Conservation (phyloP, 495 filamentous ascomycete genomes). For the Penicillium ucsense region DNA sequence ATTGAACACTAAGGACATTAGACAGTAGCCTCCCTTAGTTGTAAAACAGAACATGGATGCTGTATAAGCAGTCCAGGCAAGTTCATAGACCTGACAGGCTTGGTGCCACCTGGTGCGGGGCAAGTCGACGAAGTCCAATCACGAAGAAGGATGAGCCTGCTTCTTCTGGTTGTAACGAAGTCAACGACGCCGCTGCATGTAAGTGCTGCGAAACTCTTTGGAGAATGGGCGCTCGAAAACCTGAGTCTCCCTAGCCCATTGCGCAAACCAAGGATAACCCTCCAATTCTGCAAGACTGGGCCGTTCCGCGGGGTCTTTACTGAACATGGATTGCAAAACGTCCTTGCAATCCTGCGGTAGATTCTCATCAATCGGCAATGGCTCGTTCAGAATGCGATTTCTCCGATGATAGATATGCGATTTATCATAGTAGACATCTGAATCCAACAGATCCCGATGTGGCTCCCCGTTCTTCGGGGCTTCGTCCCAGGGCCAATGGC, state of each 20-base stretch:
- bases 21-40: too few species aligned
- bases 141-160: too few species aligned
- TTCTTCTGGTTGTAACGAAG: too few species aligned
- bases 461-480: background rate
- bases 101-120: too few species aligned
- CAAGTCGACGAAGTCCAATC: too few species aligned
- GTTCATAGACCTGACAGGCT: too few species aligned
- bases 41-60: too few species aligned
- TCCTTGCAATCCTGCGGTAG: constrained; percentile 20
- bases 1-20: too few species aligned
- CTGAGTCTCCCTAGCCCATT: constrained; percentile 8
- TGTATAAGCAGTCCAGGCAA: too few species aligned
- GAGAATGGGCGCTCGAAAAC: constrained; percentile 8
- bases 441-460: background rate
- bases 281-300: constrained; percentile 8
- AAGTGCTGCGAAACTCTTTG: background rate
- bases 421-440: background rate
- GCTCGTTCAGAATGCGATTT: constrained; percentile 8
- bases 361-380: constrained; percentile 9
- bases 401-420: constrained; percentile 2
- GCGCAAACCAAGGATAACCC: constrained; percentile 15
- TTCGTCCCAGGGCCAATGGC: constrained; percentile 19
- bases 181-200: too few species aligned
- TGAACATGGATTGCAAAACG: constrained; percentile 13
- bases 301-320: constrained; percentile 7